Evolutionary conservation across 352 stramenopile genomes (phyloP).

Genomic region (Phytophthora crassamura): DNA sequence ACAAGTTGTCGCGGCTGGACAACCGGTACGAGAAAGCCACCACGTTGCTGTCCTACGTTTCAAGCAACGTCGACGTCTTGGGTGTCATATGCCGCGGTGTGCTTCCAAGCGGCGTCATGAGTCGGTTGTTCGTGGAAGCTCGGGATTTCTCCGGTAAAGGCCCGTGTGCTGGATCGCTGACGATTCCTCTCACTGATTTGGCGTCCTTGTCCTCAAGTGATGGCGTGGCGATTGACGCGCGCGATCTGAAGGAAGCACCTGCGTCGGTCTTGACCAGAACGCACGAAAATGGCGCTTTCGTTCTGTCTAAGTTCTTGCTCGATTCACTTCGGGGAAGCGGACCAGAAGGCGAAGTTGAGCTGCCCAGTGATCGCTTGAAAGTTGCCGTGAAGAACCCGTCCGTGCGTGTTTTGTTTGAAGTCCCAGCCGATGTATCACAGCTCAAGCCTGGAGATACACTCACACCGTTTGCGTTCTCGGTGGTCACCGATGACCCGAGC

Average conservation of each 20-base stretch:
- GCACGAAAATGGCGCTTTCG: conserved; percentile 64
- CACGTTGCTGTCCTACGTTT: conserved; percentile 55
- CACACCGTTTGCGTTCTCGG: conserved; percentile 56
- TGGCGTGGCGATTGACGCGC: conserved; percentile 15
- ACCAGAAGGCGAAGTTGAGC: conserved; percentile 6
- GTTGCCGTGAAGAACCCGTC: conserved; percentile 71
- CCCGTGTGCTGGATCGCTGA: conserved; percentile 59
- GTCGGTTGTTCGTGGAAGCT: conserved; percentile 61
- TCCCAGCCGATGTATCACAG: conserved; percentile 48
- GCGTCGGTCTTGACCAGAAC: conserved; percentile 31
- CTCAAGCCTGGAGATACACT: conserved; percentile 51
- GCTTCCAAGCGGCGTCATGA: conserved; percentile 60
- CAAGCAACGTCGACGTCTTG: conserved; percentile 70
- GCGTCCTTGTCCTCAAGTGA: conserved; percentile 31
- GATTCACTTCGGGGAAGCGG: conserved; percentile 19
- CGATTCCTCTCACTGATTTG: conserved; percentile 66
- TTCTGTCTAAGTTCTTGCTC: conserved; percentile 65
- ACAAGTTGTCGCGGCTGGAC: conserved; percentile 59
- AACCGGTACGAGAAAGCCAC: conserved; percentile 64
- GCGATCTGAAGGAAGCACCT: conserved; percentile 6
- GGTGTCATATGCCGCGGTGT: conserved; percentile 64
- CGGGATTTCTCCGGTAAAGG: conserved; percentile 71
- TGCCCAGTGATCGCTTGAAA: conserved; percentile 56
- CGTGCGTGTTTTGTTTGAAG: conserved; percentile 68
- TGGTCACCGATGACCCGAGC: conserved; percentile 50